Conservation (phyloP, 202 grass and related monocot species). For the Setaria viridis region DNA sequence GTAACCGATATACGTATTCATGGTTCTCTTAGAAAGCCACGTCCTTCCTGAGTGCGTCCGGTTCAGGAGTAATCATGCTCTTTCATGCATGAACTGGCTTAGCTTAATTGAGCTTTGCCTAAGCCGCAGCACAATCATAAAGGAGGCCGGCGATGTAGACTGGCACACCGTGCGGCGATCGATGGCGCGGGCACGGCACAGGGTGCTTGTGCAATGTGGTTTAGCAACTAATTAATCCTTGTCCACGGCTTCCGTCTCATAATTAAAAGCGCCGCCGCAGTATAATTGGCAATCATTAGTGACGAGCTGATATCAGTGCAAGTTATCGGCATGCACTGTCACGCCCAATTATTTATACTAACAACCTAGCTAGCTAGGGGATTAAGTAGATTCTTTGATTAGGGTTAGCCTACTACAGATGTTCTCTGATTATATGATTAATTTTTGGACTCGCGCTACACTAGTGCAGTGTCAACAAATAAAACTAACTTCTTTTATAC, state of each 20-base stretch:
- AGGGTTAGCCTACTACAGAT: slow-evolving; percentile 28
- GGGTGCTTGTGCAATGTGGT: slow-evolving; percentile 24
- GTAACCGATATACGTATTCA: background rate
- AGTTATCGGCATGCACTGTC: slow-evolving; percentile 56
- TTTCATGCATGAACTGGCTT: slow-evolving; percentile 46
- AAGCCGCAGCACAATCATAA: slow-evolving; percentile 50
- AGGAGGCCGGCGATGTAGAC: slow-evolving; percentile 42
- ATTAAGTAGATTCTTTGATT: slow-evolving; percentile 48
- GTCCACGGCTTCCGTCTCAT: slow-evolving; percentile 50
- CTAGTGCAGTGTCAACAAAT: background rate
- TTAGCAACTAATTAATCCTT: slow-evolving; percentile 44
- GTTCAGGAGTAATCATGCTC: slow-evolving; percentile 51
- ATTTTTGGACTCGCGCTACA: slow-evolving; percentile 27
- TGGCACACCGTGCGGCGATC: slow-evolving; percentile 43
- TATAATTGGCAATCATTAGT: slow-evolving; percentile 65
- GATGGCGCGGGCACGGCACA: slow-evolving; percentile 22
- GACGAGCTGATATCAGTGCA: slow-evolving; percentile 42
- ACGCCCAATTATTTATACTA: slow-evolving; percentile 39
- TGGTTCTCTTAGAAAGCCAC: background rate
- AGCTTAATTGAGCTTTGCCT: slow-evolving; percentile 47
- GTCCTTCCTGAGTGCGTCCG: slow-evolving; percentile 8
- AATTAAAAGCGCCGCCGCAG: slow-evolving; percentile 45
- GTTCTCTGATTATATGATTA: slow-evolving; percentile 59
- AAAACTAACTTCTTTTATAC: background rate
- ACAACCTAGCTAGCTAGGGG: slow-evolving; percentile 30